Evolutionary conservation across 495 filamentous ascomycete genomes (phyloP), one percentile per base, ranked within the genome.

Genomic region (Penicillium cosmopolitanum): DNA sequence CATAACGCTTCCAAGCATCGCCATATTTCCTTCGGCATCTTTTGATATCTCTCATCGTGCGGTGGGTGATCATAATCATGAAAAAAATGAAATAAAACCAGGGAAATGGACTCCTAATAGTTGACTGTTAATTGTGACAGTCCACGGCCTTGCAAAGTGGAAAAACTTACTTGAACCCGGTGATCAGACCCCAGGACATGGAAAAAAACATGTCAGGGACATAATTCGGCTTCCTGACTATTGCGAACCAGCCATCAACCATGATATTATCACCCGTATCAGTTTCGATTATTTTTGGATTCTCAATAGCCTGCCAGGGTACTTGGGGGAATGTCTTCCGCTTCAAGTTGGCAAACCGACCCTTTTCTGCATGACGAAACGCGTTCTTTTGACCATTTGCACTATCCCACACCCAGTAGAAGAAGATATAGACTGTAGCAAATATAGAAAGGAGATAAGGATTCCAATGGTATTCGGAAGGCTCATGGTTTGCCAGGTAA

Each of bases 81-180:
- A 98, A 98, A 78, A 98, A 98, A 15, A 89, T 74, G 9, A 91
- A 88, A 64, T 97, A 95, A 67, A 98, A 97, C 93, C 94, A 98
- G 0, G 94, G 94, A 70, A 97, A 77, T 7, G 69, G 71, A 34
- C 69, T 75, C 10, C 56, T 58, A 42, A 9, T 12, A 53, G 33
- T 18, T 35, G 18, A 50, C 40, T 1, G 6, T 43, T 43, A 13
- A n/a, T 48, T 31, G 38, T 15, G 10, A 5, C 13, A 40, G 19
- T 3, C 23, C 9, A 44, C 9, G 40, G 6, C 40, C 19, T 56
- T 13, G 43, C 15, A 48, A 2, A 48, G 40, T 43, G 40, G 9
- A 11, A 50, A 35, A 4, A 4, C 43, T 56, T 56, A 56, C 55
- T 80, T 71, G 69, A 87, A 88, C 1, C 85, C 85, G 1, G 84